Evolutionary conservation across 306 rosid genomes (phyloP), one percentile per base, ranked within the genome.

Genomic region (Ziziphus jujuba): DNA sequence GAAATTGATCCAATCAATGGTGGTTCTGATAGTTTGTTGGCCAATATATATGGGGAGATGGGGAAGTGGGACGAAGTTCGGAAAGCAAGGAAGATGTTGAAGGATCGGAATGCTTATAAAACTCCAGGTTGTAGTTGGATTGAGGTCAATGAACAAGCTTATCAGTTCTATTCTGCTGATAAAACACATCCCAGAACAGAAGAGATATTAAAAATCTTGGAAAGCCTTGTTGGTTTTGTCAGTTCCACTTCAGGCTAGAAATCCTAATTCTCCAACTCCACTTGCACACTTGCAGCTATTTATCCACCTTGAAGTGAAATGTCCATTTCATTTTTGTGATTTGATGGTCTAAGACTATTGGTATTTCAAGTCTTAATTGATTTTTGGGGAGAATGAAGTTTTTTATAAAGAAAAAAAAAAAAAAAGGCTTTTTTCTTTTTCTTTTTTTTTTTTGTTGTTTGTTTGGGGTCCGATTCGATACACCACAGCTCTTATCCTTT

Each of bases 91-190:
- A 82, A 66, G 75, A 64, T 40, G 31, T 64, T 86, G 84, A 83
- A 85, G 79, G 83, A 77, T 66, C 81, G 65, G 52, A 84, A 70
- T 56, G 83, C 87, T 50, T 74, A 67, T 35, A 86, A 88, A 60
- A 77, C 80, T 58, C 97, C 93, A 36, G 93, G 97, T 6, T 86
- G 96, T 75, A 88, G 93, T 73, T 88, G 97, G 96, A 79, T 91
- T 61, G 96, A 91, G 73, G 67, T 88, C 36, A 87, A 86, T 61
- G 79, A 86, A 58, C 77, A 78, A 40, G 85, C 86, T 73, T 78
- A 64, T 78, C 97, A 83, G 20, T 88, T 86, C 79, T 81, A 75
- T 75, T 82, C 92, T 31, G 71, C 77, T 59, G 97, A 88, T 72
- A 73, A 70, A 65, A 69, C 92, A 51, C 89, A 83, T 81, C 81